phyloP scores from a whole-genome alignment of 164 flowering plant species.

The Hamamelis virginiana region DNA sequence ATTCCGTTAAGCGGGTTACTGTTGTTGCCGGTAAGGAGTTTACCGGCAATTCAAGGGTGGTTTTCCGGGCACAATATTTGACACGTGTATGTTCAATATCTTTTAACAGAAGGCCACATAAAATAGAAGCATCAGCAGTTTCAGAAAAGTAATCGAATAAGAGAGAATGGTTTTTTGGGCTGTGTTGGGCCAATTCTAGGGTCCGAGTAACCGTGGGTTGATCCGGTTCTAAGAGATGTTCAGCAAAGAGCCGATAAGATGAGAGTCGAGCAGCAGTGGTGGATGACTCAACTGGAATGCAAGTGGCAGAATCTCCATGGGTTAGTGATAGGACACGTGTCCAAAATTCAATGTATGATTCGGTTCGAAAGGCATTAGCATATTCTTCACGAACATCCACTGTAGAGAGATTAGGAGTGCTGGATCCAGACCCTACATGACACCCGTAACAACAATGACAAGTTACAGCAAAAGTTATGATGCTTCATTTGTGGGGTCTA shows the following conservation, averaged over 20 bases:
- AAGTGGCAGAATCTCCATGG: slow-evolving; percentile 18
- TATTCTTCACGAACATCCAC: slow-evolving; percentile 66
- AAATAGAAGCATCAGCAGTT: slow-evolving; percentile 58
- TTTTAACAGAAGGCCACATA: slow-evolving; percentile 49
- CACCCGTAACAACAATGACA: neutral
- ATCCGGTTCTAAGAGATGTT: slow-evolving; percentile 67
- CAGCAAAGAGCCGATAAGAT: slow-evolving; percentile 67
- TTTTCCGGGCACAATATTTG: slow-evolving; percentile 32
- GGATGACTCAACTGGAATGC: slow-evolving; percentile 31
- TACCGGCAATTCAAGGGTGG: slow-evolving; percentile 17
- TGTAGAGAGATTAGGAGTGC: neutral
- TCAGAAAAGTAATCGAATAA: slow-evolving; percentile 50
- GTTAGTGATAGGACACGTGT: slow-evolving; percentile 46
- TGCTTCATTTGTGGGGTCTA: neutral
- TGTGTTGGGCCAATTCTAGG: slow-evolving; percentile 22
- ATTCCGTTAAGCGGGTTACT: slow-evolving; percentile 22
- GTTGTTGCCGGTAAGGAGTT: slow-evolving; percentile 14
- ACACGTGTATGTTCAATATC: slow-evolving; percentile 43
- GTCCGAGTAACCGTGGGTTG: slow-evolving; percentile 48
- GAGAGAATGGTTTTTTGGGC: slow-evolving; percentile 30
- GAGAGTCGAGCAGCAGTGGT: slow-evolving; percentile 56
- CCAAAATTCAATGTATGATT: slow-evolving; percentile 73
- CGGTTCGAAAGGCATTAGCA: slow-evolving; percentile 71
- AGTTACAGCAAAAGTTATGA: too few species aligned
- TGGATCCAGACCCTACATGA: slow-evolving; percentile 4